Evolutionary conservation across 331 rosid genomes (phyloP), one percentile per base, ranked within the genome.

Genomic region (Dryas integrifolia): DNA sequence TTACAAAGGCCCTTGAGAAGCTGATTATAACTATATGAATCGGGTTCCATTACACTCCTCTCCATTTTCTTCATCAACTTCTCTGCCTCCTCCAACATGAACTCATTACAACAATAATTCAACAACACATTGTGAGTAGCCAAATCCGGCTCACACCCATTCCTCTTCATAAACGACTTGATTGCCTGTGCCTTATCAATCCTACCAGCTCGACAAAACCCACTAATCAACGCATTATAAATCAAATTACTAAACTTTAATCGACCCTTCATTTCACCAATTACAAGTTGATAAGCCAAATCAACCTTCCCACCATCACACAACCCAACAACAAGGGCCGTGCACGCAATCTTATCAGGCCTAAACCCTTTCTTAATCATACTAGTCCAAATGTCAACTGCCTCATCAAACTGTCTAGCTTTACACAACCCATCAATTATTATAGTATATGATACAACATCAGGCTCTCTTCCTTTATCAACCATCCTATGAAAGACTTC

Each of bases 211-310:
- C 73, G 80, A 80, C 96, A 94, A 78, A 89, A 94, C 79, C 97
- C 98, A 9, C 75, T 75, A 73, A 94, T 89, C 77, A 94, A 74
- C 39, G 96, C 81, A 81, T 91, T 91, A 65, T 85, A 94, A 51
- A 89, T 88, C 84, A 91, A 76, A 68, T 45, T 73, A 72, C 67
- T 85, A 61, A 94, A 89, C 81, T 81, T 72, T 15, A 86, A 77
- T 14, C 86, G 85, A 73, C 83, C 86, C 78, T 86, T 91, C 43
- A 91, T 80, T 65, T 78, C 88, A 39, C 80, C 92, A 46, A 89
- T 82, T 5, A 79, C 76, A 69, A 94, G 92, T 56, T 94, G 92
- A 81, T 94, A 94, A 1, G 96, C 97, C 85, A 91, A 91, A 75
- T 91, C 90, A 76, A 94, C 96, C 75, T 87, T 84, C 45, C 89